These are phyloP conservation scores for Picochlorum sp. DNA, from an alignment of 139 green algal species.

Conservation along the genomic window DNA sequence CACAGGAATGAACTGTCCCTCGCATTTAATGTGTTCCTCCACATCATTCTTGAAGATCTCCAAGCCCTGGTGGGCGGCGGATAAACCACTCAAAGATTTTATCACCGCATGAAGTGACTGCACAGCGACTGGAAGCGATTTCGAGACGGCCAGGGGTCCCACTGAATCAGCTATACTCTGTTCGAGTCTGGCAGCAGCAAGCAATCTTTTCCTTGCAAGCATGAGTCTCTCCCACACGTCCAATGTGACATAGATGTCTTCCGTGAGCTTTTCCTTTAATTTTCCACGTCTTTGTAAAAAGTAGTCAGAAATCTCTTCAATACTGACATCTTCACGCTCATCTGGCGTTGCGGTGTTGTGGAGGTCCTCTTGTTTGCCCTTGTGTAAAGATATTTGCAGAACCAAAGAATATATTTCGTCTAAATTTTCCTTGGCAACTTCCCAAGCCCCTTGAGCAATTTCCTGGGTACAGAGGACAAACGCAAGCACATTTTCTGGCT, in stretches of 20 bases:
- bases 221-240: background rate
- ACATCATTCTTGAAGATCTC: conserved; percentile 13
- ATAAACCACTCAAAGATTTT: conserved; percentile 10
- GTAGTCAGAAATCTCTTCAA: conserved; percentile 26
- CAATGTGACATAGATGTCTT: background rate
- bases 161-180: conserved; percentile 40
- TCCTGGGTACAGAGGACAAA: conserved; percentile 45
- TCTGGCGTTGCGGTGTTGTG: background rate
- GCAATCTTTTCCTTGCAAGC: background rate
- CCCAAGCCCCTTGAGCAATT: conserved; percentile 23
- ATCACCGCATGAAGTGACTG: conserved; percentile 32
- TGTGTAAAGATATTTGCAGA: too few species aligned
- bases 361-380: background rate
- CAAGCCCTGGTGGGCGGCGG: too few species aligned
- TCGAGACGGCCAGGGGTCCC: conserved; percentile 44
- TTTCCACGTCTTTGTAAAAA: conserved; percentile 5
- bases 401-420: background rate
- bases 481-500: conserved; percentile 36
- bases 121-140: conserved; percentile 38
- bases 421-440: conserved; percentile 14
- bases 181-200: conserved; percentile 41
- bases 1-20: conserved; percentile 31
- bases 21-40: conserved; percentile 11
- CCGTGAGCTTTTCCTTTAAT: background rate
- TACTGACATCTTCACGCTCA: background rate